Conservation (phyloP, 768 basidiomycete genomes). For the Hypholoma fasciculare region DNA sequence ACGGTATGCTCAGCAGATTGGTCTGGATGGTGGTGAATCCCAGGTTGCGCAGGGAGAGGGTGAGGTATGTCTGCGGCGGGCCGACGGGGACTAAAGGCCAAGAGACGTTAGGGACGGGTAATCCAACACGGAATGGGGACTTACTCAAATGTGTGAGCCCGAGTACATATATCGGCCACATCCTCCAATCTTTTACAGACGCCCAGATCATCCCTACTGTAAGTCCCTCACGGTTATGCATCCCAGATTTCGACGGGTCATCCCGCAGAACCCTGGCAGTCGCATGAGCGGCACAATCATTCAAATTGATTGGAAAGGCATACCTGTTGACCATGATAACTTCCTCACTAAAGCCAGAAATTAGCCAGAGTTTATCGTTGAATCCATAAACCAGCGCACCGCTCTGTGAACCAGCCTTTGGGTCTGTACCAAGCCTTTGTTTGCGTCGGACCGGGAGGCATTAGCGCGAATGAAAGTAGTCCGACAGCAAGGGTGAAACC, state of each 20-base stretch:
- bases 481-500: conserved; percentile 49
- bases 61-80: conserved; percentile 63
- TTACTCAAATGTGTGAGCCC: conserved; percentile 51
- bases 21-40: conserved; percentile 64
- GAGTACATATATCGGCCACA: conserved; percentile 67
- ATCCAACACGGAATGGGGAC: conserved; percentile 2
- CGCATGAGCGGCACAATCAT: background rate
- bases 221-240: conserved; percentile 74
- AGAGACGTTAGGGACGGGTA: too few species aligned
- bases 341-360: conserved; percentile 43
- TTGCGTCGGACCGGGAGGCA: conserved; percentile 64
- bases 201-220: conserved; percentile 44
- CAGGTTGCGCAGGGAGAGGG: conserved; percentile 57
- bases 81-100: conserved; percentile 45
- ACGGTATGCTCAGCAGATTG: conserved; percentile 64
- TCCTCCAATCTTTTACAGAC: conserved; percentile 55
- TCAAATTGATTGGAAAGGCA: background rate
- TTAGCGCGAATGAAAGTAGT: conserved; percentile 49
- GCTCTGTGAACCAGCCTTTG: conserved; percentile 65
- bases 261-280: conserved; percentile 51
- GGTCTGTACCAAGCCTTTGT: conserved; percentile 59
- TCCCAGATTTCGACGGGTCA: conserved; percentile 63
- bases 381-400: conserved; percentile 28
- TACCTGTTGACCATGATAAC: conserved; percentile 59
- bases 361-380: background rate